These are phyloP conservation scores for Eutrema heterophyllum DNA, from an alignment of 345 rosid genomes.

Conservation along the genomic window DNA sequence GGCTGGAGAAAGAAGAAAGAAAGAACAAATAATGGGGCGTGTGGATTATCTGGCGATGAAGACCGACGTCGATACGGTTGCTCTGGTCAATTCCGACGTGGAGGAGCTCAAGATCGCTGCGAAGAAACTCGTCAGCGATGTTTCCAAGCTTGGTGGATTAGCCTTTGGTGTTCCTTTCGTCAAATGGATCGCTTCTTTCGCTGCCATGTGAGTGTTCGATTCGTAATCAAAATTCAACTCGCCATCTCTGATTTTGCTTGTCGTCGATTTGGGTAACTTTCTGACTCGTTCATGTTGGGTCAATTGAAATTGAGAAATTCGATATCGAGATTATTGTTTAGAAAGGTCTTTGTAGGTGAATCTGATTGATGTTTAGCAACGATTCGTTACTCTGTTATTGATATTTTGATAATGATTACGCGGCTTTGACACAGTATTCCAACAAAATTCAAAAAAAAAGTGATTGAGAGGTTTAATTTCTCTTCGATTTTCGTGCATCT, in stretches of 20 bases:
- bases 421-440: neutral
- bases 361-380: neutral
- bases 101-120: conserved; percentile 58
- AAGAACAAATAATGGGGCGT: conserved; percentile 57
- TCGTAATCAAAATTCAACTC: neutral
- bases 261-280: neutral
- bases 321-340: neutral
- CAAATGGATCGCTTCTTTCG: conserved; percentile 71
- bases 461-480: neutral
- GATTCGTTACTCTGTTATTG: neutral
- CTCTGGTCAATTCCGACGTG: conserved; percentile 52
- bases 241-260: neutral
- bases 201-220: conserved; percentile 60
- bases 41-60: conserved; percentile 59
- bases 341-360: neutral
- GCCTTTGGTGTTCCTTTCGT: conserved; percentile 70
- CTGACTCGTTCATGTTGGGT: neutral
- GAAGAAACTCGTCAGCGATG: conserved; percentile 47
- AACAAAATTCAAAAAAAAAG: neutral
- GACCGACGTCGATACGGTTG: conserved; percentile 41
- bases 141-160: conserved; percentile 60
- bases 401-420: neutral
- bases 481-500: too few species aligned
- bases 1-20: neutral
- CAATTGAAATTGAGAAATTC: neutral